These are phyloP conservation scores for Eucalyptus guilfoylei DNA, from an alignment of 345 rosid species.

Conservation along the genomic window DNA sequence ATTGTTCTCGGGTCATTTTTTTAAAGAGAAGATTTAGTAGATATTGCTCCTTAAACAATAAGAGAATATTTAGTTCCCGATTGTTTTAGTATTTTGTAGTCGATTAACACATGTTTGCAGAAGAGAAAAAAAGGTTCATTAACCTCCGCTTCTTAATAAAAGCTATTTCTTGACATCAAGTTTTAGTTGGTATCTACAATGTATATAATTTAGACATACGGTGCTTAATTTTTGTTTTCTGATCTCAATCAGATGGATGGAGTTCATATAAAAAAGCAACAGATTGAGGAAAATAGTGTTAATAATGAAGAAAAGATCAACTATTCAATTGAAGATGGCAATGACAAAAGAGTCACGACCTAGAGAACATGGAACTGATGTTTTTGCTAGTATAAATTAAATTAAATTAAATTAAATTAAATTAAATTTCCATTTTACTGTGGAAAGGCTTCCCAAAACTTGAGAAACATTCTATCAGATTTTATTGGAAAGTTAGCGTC, in stretches of 20 bases:
- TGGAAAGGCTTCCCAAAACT: conserved; percentile 76
- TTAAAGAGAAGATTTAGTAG: neutral
- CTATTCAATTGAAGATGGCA: too few species aligned
- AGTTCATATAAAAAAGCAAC: too few species aligned
- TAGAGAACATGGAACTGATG: too few species aligned
- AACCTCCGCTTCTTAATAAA: neutral
- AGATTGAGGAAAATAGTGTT: too few species aligned
- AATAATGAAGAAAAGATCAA: too few species aligned
- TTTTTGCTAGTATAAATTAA: neutral
- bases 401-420: too few species aligned
- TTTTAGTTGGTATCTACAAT: neutral
- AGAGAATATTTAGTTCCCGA: neutral
- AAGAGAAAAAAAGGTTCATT: neutral
- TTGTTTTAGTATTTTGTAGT: neutral
- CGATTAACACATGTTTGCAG: neutral
- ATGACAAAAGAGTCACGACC: too few species aligned
- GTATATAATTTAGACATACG: neutral
- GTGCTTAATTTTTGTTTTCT: neutral
- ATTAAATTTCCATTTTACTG: neutral
- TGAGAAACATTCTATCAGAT: conserved; percentile 60
- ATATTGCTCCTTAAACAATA: neutral
- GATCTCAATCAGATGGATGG: neutral
- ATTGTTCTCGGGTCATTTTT: neutral
- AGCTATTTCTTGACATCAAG: neutral
- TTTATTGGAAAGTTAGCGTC: conserved; percentile 69